phyloP scores from a whole-genome alignment of 192 early-diverging fungal genomes.

The Phycomyces blakesleeanus region DNA sequence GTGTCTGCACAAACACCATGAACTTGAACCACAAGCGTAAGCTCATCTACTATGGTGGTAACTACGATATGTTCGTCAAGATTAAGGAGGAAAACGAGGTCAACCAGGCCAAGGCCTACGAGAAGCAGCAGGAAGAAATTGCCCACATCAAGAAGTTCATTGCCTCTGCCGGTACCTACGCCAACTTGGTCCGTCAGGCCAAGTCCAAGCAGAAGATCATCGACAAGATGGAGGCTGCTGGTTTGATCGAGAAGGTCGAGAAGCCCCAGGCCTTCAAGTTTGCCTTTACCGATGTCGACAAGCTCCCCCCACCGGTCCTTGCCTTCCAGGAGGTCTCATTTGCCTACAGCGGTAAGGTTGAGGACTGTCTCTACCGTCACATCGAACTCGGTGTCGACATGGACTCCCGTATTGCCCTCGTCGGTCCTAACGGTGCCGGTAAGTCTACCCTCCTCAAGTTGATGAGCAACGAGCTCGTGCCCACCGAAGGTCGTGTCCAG shows the following conservation, averaged over 20 bases:
- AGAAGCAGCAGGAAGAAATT: slow-evolving; percentile 99
- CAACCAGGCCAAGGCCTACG: slow-evolving; percentile 99
- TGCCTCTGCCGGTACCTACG: slow-evolving; percentile 97
- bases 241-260: slow-evolving; percentile 94
- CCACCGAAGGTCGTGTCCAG: slow-evolving; percentile 81
- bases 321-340: slow-evolving; percentile 91
- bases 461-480: slow-evolving; percentile 85
- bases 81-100: slow-evolving; percentile 93
- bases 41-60: slow-evolving; percentile 93
- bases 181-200: slow-evolving; percentile 97
- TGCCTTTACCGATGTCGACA: slow-evolving; percentile 79
- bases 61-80: slow-evolving; percentile 95
- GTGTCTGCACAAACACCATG: slow-evolving; percentile 88
- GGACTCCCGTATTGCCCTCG: slow-evolving; percentile 97
- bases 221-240: slow-evolving; percentile 99
- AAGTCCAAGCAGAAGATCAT: slow-evolving; percentile 99
- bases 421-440: slow-evolving; percentile 93
- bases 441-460: slow-evolving; percentile 98
- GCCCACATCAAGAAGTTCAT: slow-evolving; percentile 99
- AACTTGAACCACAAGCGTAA: slow-evolving; percentile 87
- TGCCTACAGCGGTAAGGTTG: slow-evolving; percentile 81
- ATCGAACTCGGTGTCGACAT: slow-evolving; percentile 95
- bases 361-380: slow-evolving; percentile 83
- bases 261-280: slow-evolving; percentile 74
- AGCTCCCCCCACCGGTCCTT: slow-evolving; percentile 93